Base-by-base conservation (phyloP, 257 asterid genomes). In the Solanum verrucosum region DNA sequence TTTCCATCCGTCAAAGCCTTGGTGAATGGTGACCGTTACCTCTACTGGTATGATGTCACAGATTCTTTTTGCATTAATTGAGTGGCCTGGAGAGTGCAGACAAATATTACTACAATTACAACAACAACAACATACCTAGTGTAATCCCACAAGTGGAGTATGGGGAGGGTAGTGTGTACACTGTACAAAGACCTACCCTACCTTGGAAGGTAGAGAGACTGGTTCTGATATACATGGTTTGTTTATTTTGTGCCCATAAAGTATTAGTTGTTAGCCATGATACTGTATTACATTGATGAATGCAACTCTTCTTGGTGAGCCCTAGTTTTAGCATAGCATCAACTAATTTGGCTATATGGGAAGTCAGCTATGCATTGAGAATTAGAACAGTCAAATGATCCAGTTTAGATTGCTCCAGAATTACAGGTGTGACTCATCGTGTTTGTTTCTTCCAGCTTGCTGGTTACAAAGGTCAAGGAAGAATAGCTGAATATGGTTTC, bases 401-500 rank as follows among this genome's bases (percentile, higher is more conserved):
- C 79, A 81, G 85, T 87, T 84, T 72, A 65, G 82, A 86, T n/a
- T 81, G 86, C 84, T 37, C 75, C 63, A 85, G 46, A 90, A 56
- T 75, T 84, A 25, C n/a, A n/a, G 8, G 49, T 38, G 29, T 11
- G 73, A 87, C 84, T 84, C 44, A 52, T 81, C 56, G 12, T 79
- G 86, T 87, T 88, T n/a, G 78, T 67, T 87, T 89, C 21, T 88
- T 87, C 82, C 91, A 96, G 99, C 92, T 92, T 88, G 96, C 98
- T 52, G 94, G 98, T 88, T 96, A 94, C 93, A 94, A 87, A 87
- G 99, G 98, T 88, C 98, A 97, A 90, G 99, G 99, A 88, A 93
- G 98, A 88, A 94, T 95, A 20, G 98, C 98, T 37, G 98, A 97
- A 87, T 93, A 92, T 21, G 98, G 99, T 86, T 97, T 94, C 93